Evolutionary conservation across 202 grass and related monocot genomes (phyloP), one percentile per base, ranked within the genome.

Genomic region (Zoysia matrella): DNA sequence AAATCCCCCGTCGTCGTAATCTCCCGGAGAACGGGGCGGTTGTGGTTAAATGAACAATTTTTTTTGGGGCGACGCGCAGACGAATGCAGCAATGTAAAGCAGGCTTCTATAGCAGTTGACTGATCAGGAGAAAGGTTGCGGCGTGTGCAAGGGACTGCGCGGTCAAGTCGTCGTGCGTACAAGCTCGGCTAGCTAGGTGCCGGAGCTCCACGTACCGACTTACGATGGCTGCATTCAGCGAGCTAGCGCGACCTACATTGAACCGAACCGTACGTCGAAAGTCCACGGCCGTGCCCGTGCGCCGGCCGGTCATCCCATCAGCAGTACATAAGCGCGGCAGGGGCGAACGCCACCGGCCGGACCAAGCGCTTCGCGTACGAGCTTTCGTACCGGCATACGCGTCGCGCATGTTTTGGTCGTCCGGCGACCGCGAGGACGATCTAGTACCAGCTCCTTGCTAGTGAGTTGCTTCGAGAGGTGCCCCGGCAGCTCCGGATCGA

Each of bases 141-240:
- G 75, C 65, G 52, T 11, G 62, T 22, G 69, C 70, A 80, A 70
- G 52, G 55, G 13, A 75, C 57, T 30, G 64, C 77, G 15, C 52
- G 42, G 76, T 84, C 76, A 84, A 88, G 49, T 60, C 81, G 48
- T 5, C 13, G 60, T 30, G 40, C 75, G 43, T 67, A 11, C 11
- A 68, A 11, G 64, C 74, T 69, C 81, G 74, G 86, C 47, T 44
- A 15, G 30, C 41, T 78, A 18, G 42, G 36, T 52, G 48, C 42
- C 14, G 16, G 67, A 46, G 72, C 18, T 7, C 54, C 67, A 16
- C 50, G 8, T 51, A 9, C 7, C 30, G 30, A 36, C 30, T 6
- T 52, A 11, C 22, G 4, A 9, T 4, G 51, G 13, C 60, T 72
- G 56, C 47, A 43, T 69, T 6, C 10, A 51, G 30, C 57, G 57